Evolutionary conservation across 75 land plant species (phyloP), one percentile per base, ranked within the genome.

Genomic region (Picea glauca): DNA sequence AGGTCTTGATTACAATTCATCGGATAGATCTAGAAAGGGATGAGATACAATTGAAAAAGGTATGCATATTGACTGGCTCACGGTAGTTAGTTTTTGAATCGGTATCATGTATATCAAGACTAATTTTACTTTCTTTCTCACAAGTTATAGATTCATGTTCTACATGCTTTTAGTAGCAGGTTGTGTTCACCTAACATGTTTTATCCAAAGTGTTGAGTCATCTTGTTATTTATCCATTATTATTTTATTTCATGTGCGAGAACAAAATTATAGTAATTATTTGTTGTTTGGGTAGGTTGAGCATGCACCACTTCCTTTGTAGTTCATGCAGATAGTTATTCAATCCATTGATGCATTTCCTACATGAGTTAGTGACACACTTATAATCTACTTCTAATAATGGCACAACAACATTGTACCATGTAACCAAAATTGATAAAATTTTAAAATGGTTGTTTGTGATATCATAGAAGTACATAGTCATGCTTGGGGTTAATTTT

Each of bases 121-220:
- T 46, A 23, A 26, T 62, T 21, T 14, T 56, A 58, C 56, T 59
- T 13, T 32, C n/a, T 76, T 60, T 6, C 40, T 32, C 58, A 14
- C 85, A 97, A 98, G 91, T 97, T 35, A 97, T 89, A 76, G 98
- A 97, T 91, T 98, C 99, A 65, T 97, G 99, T 84, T 88, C 93
- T 82, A 86, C 91, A 76, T 97, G 99, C 79, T 90, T 97, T 83
- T 93, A 97, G 87, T 98, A 90, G 70, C 83, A 91, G 13, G 86
- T 86, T 40, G 88, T 93, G 54, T 97, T 94, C 78, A 92, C 97
- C 31, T 98, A 97, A 82, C 97, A 97, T 78, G 98, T 97, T 77
- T 80, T 97, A 54, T 98, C 99, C 1, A 97, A 91, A 65, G 99
- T 86, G 23, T 88, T 97, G 72, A 97, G 94, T 82, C 98, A n/a